These are phyloP conservation scores for Nothophoma quercina DNA, from an alignment of 2,329 filamentous ascomycete genomes.

Conservation along the genomic window DNA sequence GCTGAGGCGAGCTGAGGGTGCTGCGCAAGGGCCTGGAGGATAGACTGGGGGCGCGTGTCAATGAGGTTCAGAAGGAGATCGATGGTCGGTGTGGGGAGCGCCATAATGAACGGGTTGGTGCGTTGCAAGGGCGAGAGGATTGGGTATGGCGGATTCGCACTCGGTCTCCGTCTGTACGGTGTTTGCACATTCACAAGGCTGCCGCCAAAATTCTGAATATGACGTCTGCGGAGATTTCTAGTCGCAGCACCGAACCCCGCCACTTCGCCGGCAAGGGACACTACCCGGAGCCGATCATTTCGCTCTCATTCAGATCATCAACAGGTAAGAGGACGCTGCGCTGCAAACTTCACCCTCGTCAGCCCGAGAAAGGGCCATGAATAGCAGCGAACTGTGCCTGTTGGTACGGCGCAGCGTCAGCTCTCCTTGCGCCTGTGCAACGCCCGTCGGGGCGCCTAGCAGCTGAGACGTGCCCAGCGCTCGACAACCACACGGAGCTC, in stretches of 20 bases:
- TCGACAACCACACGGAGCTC: constrained; percentile 9
- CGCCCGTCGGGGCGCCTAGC: constrained; percentile 9
- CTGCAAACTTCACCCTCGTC: background rate
- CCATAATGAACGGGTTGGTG: constrained; percentile 24
- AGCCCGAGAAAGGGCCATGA: background rate
- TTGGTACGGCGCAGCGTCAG: constrained; percentile 9
- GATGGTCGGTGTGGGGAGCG: constrained; percentile 50
- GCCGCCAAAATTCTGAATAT: constrained; percentile 11
- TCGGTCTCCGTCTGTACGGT: constrained; percentile 3
- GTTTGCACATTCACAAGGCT: background rate
- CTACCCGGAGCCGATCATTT: constrained; percentile 9
- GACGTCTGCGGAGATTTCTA: constrained; percentile 24
- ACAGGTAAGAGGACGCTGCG: background rate
- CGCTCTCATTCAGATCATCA: background rate
- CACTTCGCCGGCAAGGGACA: constrained; percentile 2
- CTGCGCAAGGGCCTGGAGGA: constrained; percentile 76
- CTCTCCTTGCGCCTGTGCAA: constrained; percentile 8
- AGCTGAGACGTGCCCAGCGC: constrained; percentile 18
- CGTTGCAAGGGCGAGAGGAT: background rate
- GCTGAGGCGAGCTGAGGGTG: constrained; percentile 77
- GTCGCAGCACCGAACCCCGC: constrained; percentile 6
- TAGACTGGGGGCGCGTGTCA: constrained; percentile 77
- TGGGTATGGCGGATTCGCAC: constrained; percentile 4
- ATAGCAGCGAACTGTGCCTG: background rate
- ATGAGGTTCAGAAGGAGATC: constrained; percentile 65